phyloP scores from a whole-genome alignment of 208 protist genomes.

The Trypanosomatidae sp. region DNA sequence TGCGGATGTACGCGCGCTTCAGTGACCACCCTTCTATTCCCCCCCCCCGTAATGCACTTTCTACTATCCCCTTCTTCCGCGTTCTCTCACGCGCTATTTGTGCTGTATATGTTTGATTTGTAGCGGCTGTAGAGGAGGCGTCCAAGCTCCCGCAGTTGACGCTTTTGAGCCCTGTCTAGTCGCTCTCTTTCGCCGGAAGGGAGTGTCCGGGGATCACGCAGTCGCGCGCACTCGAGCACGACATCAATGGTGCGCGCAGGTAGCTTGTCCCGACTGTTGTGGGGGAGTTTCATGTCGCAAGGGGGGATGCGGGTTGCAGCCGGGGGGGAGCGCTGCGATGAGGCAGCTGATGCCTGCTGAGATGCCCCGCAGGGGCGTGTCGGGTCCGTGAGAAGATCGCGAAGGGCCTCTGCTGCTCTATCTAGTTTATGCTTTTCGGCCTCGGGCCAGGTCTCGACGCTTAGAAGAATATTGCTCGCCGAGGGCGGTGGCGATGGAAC shows the following conservation, averaged over 20 bases:
- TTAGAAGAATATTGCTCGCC: not conserved
- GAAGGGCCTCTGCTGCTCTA: conserved; percentile 7
- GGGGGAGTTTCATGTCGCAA: conserved; percentile 8
- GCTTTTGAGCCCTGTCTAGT: conserved; percentile 33
- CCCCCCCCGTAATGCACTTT: not conserved
- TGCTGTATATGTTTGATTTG: conserved; percentile 12
- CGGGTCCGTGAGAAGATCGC: conserved; percentile 1
- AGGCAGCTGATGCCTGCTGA: not conserved
- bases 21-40: not conserved
- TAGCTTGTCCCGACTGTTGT: not conserved
- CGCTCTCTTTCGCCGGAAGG: conserved; percentile 25
- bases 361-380: not conserved
- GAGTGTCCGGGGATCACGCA: conserved; percentile 30
- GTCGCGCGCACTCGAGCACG: conserved; percentile 48
- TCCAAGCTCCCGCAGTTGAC: conserved; percentile 46
- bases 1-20: not conserved
- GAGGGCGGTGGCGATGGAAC: not conserved
- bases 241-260: conserved; percentile 29
- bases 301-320: not conserved
- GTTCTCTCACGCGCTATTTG: not conserved
- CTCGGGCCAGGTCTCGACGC: not conserved
- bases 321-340: not conserved
- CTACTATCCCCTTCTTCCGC: not conserved
- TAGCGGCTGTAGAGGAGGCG: conserved; percentile 40
- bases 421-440: not conserved